Evolutionary conservation across 495 filamentous ascomycete species (phyloP), one percentile per base, ranked within the genome.

Genomic region (Lineolata rhizophorae): DNA sequence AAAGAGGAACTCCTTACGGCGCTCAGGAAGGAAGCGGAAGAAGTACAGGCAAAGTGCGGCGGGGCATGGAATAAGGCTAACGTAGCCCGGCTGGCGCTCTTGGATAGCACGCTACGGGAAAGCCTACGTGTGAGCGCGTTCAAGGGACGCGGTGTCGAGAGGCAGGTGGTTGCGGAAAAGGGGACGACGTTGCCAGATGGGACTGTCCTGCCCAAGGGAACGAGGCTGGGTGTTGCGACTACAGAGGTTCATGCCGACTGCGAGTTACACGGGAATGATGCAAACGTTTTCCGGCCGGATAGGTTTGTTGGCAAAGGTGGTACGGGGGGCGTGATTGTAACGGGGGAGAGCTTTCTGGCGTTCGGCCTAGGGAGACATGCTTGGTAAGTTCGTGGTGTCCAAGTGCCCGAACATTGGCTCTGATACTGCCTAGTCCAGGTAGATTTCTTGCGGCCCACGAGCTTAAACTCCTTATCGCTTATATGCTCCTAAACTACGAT

Each of bases 371-470:
- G 29, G 12, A 31, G 14, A n/a, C 29, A 18, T 31, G 13, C 29
- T 8, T 31, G 29, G 18, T 18, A 4, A 10, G 14, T 19, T n/a
- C n/a, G n/a, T n/a, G n/a, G n/a, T n/a, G n/a, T n/a, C n/a, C n/a
- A n/a, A n/a, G n/a, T n/a, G n/a, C n/a, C n/a, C n/a, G n/a, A n/a
- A n/a, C n/a, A n/a, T n/a, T n/a, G n/a, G n/a, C n/a, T n/a, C n/a
- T n/a, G n/a, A n/a, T n/a, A n/a, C n/a, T n/a, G n/a, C n/a, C n/a
- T n/a, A n/a, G n/a, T n/a, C 35, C 35, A 11, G 35, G 35, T 11
- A 27, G 35, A 12, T 36, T 36, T 15, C 32, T 36, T 18, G 35
- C 32, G 12, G 27, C 35, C 15, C 29, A 36, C 28, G 35, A 36
- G 17, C 27, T 36, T 13, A 36, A 36, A 21, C 14, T 36, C n/a